A percentile compares a stretch with the other conserved stretches of the same genome.
Evolutionary conservation across 495 filamentous ascomycete species (phyloP).

Genomic region (Choiromyces venosus): DNA sequence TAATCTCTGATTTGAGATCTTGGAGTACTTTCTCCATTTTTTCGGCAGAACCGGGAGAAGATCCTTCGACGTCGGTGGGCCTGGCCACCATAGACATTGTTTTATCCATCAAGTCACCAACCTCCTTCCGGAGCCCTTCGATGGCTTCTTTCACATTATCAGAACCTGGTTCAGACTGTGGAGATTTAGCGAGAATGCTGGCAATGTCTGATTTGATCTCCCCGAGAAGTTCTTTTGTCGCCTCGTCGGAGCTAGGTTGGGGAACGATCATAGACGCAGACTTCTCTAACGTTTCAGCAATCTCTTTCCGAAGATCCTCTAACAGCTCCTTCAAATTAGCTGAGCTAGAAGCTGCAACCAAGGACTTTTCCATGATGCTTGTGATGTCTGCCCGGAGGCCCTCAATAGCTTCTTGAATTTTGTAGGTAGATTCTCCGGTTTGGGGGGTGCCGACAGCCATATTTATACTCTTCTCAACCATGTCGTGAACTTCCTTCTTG

Average conservation of each 20-base stretch:
- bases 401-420: slow-evolving; percentile 57
- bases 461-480: slow-evolving; percentile 54
- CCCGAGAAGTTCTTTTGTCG: slow-evolving; percentile 28
- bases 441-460: slow-evolving; percentile 67
- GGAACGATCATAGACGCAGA: slow-evolving; percentile 20
- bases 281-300: slow-evolving; percentile 34
- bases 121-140: slow-evolving; percentile 38
- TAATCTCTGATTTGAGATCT: slow-evolving; percentile 62
- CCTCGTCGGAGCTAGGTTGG: slow-evolving; percentile 15
- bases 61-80: neutral
- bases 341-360: slow-evolving; percentile 21
- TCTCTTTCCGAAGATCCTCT: slow-evolving; percentile 29
- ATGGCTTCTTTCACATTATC: slow-evolving; percentile 27
- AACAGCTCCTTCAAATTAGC: slow-evolving; percentile 24
- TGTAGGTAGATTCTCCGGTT: slow-evolving; percentile 60
- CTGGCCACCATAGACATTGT: slow-evolving; percentile 16
- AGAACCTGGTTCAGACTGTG: slow-evolving; percentile 5
- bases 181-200: slow-evolving; percentile 27
- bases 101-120: slow-evolving; percentile 36
- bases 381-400: slow-evolving; percentile 58
- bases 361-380: slow-evolving; percentile 43
- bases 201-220: slow-evolving; percentile 34
- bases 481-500: slow-evolving; percentile 52
- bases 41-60: slow-evolving; percentile 45
- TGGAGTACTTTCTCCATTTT: slow-evolving; percentile 59